These are phyloP conservation scores for Phytophthora multivora DNA, from an alignment of 352 stramenopile species.

Conservation along the genomic window DNA sequence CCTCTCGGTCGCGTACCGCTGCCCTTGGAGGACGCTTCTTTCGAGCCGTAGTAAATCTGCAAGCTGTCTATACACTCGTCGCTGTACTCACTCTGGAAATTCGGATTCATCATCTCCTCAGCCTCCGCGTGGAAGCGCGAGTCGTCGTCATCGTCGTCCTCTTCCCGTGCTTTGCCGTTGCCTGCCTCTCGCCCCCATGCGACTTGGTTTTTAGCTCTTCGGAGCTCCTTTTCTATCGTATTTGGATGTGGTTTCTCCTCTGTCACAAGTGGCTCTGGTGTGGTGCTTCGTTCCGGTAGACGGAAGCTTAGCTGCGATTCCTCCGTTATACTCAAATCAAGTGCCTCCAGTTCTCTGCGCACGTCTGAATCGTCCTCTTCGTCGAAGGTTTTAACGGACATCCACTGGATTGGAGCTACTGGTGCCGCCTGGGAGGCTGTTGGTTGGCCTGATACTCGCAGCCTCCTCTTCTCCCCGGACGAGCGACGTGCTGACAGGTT, in stretches of 20 bases:
- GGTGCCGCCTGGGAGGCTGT: conserved; percentile 14
- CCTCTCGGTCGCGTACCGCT: conserved; percentile 3
- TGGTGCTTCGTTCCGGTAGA: conserved; percentile 61
- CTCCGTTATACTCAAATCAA: conserved; percentile 53
- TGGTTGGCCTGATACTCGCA: conserved; percentile 9
- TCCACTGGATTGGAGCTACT: conserved; percentile 45
- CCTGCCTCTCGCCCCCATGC: conserved; percentile 21
- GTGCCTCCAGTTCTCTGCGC: conserved; percentile 48
- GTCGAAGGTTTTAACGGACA: conserved; percentile 37
- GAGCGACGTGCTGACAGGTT: conserved; percentile 40
- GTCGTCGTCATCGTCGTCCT: conserved; percentile 39
- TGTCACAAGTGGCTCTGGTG: conserved; percentile 44
- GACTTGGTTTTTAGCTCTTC: conserved; percentile 6
- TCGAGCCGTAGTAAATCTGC: conserved; percentile 67
- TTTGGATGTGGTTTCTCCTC: conserved; percentile 30
- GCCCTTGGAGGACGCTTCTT: conserved; percentile 26
- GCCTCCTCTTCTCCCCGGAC: conserved; percentile 41
- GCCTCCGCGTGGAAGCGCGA: conserved; percentile 56
- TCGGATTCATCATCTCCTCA: conserved; percentile 77
- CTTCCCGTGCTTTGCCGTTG: conserved; percentile 14
- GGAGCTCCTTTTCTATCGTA: conserved; percentile 8
- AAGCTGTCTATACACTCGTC: conserved; percentile 81
- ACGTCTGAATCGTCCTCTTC: conserved; percentile 47
- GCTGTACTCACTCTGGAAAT: conserved; percentile 82
- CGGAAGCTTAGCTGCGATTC: conserved; percentile 58